phyloP scores from a whole-genome alignment of 2,329 filamentous ascomycete genomes.

The Aureobasidium pullulans region DNA sequence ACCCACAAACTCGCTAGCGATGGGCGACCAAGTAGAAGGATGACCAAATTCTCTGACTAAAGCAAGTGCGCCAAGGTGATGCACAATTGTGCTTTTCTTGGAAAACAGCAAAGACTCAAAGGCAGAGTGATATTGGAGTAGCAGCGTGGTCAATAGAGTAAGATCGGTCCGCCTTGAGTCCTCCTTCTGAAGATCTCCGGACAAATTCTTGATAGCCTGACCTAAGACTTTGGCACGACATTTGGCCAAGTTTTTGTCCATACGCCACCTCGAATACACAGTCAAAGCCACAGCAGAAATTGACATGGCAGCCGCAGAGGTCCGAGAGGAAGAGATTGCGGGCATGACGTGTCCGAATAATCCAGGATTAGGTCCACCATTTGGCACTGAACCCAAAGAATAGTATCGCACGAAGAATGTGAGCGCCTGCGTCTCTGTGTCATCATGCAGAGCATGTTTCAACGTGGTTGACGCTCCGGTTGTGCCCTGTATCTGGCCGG shows the following conservation, averaged over 20 bases:
- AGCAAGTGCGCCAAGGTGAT: conserved; percentile 3
- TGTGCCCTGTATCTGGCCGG: background rate
- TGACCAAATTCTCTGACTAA: conserved; percentile 3
- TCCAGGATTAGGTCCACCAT: background rate
- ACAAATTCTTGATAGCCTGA: background rate
- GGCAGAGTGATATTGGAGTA: background rate
- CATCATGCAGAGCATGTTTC: background rate
- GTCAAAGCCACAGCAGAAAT: background rate
- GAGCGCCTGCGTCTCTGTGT: background rate
- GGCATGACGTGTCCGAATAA: background rate
- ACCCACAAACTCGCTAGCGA: background rate
- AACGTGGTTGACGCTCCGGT: background rate
- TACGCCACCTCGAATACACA: background rate
- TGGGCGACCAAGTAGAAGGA: background rate
- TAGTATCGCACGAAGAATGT: background rate
- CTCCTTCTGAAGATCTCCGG: background rate
- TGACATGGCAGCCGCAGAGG: background rate
- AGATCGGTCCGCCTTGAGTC: background rate
- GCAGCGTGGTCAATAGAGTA: background rate
- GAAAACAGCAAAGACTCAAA: background rate
- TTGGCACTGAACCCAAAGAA: background rate
- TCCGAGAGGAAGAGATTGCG: background rate
- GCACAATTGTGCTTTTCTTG: background rate
- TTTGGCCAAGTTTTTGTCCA: background rate
- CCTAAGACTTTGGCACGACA: background rate